Conservation (phyloP, 768 basidiomycete species). For the Clavaria fumosa region DNA sequence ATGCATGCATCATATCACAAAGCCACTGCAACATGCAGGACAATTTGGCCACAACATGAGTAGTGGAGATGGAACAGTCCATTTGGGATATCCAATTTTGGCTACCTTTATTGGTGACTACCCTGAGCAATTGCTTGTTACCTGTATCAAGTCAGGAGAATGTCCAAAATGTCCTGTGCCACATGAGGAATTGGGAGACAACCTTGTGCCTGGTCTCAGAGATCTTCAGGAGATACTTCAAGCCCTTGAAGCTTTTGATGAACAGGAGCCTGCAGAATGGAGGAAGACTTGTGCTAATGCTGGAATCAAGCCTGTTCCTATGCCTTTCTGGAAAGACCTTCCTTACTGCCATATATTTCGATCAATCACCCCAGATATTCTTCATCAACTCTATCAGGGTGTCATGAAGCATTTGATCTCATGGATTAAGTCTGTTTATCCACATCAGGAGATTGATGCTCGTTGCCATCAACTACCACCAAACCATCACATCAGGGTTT, state of each 20-base stretch:
- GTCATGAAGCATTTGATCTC: slow-evolving; percentile 19
- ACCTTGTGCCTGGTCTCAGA: slow-evolving; percentile 1
- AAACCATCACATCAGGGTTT: slow-evolving; percentile 20
- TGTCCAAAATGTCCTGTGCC: slow-evolving; percentile 18
- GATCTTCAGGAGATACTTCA: slow-evolving; percentile 4
- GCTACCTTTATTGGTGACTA: slow-evolving; percentile 25
- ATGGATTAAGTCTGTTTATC: slow-evolving; percentile 17
- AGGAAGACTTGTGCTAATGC: slow-evolving; percentile 5
- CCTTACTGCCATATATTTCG: slow-evolving; percentile 20
- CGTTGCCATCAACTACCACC: slow-evolving; percentile 19
- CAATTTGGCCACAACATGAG: slow-evolving; percentile 17
- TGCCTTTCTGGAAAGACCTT: slow-evolving; percentile 22
- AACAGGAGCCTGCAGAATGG: slow-evolving; percentile 1
- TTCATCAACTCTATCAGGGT: slow-evolving; percentile 19
- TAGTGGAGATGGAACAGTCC: slow-evolving; percentile 19
- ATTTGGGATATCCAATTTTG: slow-evolving; percentile 20
- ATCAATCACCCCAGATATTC: slow-evolving; percentile 17
- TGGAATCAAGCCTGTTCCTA: slow-evolving; percentile 9
- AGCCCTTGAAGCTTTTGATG: slow-evolving; percentile 5
- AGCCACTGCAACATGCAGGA: slow-evolving; percentile 18
- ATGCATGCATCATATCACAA: slow-evolving; percentile 17
- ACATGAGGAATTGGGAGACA: slow-evolving; percentile 10
- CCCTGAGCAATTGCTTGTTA: slow-evolving; percentile 24
- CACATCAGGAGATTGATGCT: slow-evolving; percentile 22
- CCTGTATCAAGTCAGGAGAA: slow-evolving; percentile 11